Conservation (phyloP, 257 asterid genomes). For the Solanum medicagineum region DNA sequence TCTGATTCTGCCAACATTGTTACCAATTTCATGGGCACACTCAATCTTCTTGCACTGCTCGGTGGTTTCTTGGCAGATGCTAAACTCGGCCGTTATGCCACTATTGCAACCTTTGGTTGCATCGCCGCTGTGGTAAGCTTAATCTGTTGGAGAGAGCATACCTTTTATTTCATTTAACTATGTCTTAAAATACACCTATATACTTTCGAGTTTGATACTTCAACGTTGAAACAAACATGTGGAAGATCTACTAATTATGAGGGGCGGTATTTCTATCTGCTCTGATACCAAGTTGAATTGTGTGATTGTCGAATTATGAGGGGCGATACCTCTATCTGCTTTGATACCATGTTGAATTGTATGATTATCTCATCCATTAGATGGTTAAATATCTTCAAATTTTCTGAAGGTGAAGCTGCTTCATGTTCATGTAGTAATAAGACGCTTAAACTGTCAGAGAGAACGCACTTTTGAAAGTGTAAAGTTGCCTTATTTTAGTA, state of each 20-base stretch:
- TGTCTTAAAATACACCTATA: neutral
- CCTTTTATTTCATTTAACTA: neutral
- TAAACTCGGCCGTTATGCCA: conserved; percentile 66
- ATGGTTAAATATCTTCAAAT: neutral
- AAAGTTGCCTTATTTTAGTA: neutral
- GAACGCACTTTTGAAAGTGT: neutral
- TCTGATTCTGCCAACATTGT: conserved; percentile 69
- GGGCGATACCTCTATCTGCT: neutral
- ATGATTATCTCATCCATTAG: neutral
- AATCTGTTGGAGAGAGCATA: neutral
- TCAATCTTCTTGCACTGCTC: conserved; percentile 66
- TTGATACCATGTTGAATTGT: neutral
- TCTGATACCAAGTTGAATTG: neutral
- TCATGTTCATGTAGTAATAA: neutral
- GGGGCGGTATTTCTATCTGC: too few species aligned
- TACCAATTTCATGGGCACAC: conserved; percentile 84
- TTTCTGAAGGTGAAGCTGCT: neutral
- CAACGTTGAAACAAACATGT: neutral
- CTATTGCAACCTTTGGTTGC: conserved; percentile 61
- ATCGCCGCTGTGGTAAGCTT: conserved; percentile 49
- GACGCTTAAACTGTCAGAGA: neutral
- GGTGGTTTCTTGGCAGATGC: conserved; percentile 93
- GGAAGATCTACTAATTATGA: neutral
- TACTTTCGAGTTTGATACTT: neutral
- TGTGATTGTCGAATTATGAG: neutral